Base-by-base conservation (phyloP, 2,329 filamentous ascomycete species). In the Mariannaea elegans region DNA sequence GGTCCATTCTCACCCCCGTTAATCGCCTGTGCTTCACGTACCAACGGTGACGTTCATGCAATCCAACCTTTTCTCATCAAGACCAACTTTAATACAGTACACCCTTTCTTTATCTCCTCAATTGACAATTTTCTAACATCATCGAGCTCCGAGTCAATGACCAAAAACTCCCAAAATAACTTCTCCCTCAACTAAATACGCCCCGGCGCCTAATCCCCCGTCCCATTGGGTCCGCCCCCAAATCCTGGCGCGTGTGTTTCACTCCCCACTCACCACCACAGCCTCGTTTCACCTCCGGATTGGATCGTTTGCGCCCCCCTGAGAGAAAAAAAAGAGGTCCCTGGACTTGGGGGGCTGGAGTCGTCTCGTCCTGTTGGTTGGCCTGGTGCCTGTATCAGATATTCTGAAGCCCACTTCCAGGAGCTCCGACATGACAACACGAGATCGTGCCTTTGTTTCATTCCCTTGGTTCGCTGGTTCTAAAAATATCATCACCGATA, bases 191-290 rank as follows among this genome's bases (percentile, higher is more conserved):
- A 39, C 59, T 57, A 54, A 52, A 36, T 29, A 36, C 10, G 32
- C 56, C 65, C 56, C 65, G 65, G 73, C 71, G 71, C 73, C 66
- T 75, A 75, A 62, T 61, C 52, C 60, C n/a, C 10, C 45, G 51
- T 49, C 50, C 53, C 38, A 75, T 74, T 75, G 73, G 73, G n/a
- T n/a, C 51, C 59, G 48, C 24, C 51, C 54, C 48, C 46, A 58
- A 59, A 45, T 39, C 57, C 51, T 41, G 59, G 61, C 65, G 69
- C 67, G 65, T 65, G 68, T 68, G 65, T 71, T 70, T 71, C 69
- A 71, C 67, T 62, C 67, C 65, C 52, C 41, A 44, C 41, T 23
- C 41, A 27, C 60, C 67, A 62, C 48, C 49, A 45, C 62, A 54
- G 55, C 56, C 38, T 53, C 59, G 67, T 71, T 68, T 71, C 66